Conservation (phyloP, 495 filamentous ascomycete genomes). For the Entonaema liquescens region DNA sequence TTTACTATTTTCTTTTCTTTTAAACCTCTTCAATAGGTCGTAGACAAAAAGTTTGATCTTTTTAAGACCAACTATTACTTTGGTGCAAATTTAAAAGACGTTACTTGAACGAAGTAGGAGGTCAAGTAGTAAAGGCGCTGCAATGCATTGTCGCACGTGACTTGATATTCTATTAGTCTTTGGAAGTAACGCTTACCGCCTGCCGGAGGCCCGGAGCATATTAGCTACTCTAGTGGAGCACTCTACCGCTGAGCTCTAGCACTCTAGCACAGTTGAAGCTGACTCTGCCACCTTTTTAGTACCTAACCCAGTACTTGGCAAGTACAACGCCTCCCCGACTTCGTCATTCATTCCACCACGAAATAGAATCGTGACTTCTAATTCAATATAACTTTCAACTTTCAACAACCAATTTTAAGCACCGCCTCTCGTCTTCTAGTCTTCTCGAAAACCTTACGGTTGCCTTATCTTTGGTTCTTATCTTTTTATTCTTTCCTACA, state of each 20-base stretch:
- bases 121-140: too few species aligned
- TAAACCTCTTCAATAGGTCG: too few species aligned
- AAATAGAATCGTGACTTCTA: background rate
- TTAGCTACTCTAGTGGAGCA: conserved; percentile 1
- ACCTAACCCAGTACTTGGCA: background rate
- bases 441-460: background rate
- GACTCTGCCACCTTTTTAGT: background rate
- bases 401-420: background rate
- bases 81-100: too few species aligned
- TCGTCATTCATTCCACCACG: conserved; percentile 4
- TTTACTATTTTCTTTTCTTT: too few species aligned
- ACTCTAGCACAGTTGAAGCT: background rate
- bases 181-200: background rate
- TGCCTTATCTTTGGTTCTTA: background rate
- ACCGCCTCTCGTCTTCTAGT: background rate
- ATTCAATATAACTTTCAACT: too few species aligned
- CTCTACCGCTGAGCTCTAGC: too few species aligned
- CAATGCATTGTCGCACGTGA: background rate
- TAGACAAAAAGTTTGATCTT: too few species aligned
- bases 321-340: background rate
- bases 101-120: too few species aligned
- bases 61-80: too few species aligned
- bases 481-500: too few species aligned
- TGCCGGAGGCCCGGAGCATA: background rate
- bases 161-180: background rate